Evolutionary conservation across 495 filamentous ascomycete species (phyloP).

Genomic region (Xylaria longipes): DNA sequence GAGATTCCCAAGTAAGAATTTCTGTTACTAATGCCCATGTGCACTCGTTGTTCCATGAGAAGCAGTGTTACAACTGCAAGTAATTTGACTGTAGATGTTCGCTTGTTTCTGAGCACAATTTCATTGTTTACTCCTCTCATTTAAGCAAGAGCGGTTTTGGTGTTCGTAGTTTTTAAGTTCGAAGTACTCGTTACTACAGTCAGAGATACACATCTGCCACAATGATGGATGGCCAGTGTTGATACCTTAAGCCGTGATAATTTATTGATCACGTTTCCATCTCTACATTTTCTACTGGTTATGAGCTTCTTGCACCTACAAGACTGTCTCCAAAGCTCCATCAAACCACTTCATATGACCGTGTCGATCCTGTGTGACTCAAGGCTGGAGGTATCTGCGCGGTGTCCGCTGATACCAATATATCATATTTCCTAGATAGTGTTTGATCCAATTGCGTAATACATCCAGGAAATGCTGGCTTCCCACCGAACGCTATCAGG

Average conservation of each 20-base stretch:
- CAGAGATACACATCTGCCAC: not conserved
- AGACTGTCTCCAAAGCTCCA: not conserved
- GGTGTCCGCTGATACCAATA: not conserved
- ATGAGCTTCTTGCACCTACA: not conserved
- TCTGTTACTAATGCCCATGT: not conserved
- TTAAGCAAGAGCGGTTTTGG: not conserved
- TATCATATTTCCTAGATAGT: not conserved
- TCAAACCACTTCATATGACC: not conserved
- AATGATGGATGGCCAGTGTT: not conserved
- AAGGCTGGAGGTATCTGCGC: not conserved
- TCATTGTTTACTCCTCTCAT: not conserved
- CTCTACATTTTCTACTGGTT: not conserved
- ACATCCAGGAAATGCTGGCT: not conserved
- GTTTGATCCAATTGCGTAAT: not conserved
- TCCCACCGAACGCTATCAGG: not conserved
- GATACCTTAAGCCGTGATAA: not conserved
- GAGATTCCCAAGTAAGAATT: not conserved
- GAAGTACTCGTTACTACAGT: not conserved
- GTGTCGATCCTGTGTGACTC: not conserved
- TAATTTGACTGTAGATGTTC: not conserved
- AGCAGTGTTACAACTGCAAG: not conserved
- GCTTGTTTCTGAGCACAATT: not conserved
- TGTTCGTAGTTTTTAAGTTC: too few species aligned
- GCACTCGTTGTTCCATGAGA: not conserved
- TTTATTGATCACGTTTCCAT: not conserved